Conservation (phyloP, 2,329 filamentous ascomycete genomes). For the Penicillium sclerotiorum region DNA sequence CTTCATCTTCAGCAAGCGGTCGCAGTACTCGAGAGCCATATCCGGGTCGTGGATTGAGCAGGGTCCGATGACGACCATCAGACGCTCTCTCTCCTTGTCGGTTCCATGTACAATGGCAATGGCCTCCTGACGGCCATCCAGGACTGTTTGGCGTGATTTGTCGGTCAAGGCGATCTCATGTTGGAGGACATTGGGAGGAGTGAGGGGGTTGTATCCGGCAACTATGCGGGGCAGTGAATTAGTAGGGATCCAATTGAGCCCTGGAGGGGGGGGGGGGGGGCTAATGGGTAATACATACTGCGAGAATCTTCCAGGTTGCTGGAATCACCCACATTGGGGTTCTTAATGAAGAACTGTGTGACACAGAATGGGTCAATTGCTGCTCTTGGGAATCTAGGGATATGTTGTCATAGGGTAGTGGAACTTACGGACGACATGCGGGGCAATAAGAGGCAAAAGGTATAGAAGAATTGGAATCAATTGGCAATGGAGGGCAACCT, state of each 20-base stretch:
- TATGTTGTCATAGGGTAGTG: conserved; percentile 11
- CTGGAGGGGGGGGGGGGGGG: background rate
- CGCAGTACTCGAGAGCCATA: conserved; percentile 90
- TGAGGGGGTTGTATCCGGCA: conserved; percentile 90
- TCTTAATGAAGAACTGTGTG: conserved; percentile 74
- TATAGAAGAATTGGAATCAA: background rate
- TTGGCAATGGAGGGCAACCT: background rate
- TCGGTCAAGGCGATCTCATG: conserved; percentile 72
- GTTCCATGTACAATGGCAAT: conserved; percentile 63
- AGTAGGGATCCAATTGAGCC: background rate
- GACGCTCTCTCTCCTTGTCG: conserved; percentile 56
- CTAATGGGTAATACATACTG: no score
- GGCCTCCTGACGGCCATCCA: conserved; percentile 62
- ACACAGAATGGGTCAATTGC: conserved; percentile 14
- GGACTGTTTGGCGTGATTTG: conserved; percentile 54
- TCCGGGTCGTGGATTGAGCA: conserved; percentile 97
- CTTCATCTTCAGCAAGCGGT: conserved; percentile 76
- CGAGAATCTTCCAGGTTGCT: conserved; percentile 77
- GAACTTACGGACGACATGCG: conserved; percentile 42
- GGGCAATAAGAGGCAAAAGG: conserved; percentile 13
- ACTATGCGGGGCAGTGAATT: conserved; percentile 50
- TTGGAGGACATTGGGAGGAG: conserved; percentile 90
- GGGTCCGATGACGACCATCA: conserved; percentile 84
- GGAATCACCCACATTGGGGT: conserved; percentile 77
- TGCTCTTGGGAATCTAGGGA: background rate